Conservation (phyloP, 345 rosid genomes). For the Clausena lansium region DNA sequence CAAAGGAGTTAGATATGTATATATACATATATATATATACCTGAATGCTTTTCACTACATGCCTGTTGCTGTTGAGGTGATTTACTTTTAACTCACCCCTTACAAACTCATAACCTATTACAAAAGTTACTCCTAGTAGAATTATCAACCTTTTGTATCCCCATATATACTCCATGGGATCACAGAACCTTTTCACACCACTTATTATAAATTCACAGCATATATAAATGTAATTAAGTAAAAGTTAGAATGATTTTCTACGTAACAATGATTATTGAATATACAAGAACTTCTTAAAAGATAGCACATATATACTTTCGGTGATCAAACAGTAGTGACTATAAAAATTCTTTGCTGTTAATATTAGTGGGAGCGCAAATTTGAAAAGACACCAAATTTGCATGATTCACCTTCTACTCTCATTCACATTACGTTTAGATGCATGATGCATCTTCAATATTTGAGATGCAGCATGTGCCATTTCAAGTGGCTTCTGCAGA, state of each 20-base stretch:
- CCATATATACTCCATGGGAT: neutral
- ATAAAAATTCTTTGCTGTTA: too few relatives aligned
- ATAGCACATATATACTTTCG: neutral
- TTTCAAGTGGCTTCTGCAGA: neutral
- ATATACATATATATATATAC: slow-evolving; percentile 2
- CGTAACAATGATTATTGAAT: neutral
- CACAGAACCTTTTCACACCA: slow-evolving; percentile 7
- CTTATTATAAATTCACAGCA: neutral
- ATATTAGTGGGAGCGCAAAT: too few relatives aligned
- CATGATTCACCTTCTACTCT: too few relatives aligned
- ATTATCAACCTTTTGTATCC: neutral
- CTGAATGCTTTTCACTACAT: slow-evolving; percentile 40
- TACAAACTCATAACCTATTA: neutral
- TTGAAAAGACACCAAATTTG: too few relatives aligned
- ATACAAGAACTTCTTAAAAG: neutral
- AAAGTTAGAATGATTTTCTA: too few relatives aligned
- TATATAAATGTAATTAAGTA: too few relatives aligned
- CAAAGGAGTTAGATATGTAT: neutral
- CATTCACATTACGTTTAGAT: neutral
- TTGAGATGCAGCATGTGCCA: neutral
- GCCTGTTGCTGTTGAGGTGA: slow-evolving; percentile 5
- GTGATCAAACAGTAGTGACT: neutral
- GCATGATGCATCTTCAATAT: neutral
- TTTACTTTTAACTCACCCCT: neutral
- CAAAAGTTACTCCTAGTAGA: slow-evolving; percentile 7